phyloP scores from a whole-genome alignment of 208 protist genomes.

The Sergeia podlipaevii region DNA sequence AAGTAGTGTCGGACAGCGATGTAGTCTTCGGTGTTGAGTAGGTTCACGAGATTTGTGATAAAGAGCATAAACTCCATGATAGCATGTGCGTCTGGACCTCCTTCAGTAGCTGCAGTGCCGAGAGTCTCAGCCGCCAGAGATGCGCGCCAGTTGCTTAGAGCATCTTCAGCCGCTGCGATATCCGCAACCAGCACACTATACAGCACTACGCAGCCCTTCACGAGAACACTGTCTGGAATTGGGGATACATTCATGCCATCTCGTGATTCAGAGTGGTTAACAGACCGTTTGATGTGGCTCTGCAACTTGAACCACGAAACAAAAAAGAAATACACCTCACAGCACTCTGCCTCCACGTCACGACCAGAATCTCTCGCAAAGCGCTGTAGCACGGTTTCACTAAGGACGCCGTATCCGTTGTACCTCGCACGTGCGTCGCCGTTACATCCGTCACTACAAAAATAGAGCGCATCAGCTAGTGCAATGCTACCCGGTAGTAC shows the following conservation, averaged over 20 bases:
- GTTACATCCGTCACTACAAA: not conserved
- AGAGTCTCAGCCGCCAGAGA: not conserved
- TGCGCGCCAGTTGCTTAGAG: no score
- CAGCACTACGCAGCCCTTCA: constrained; percentile 7
- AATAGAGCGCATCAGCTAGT: constrained; percentile 21
- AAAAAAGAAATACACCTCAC: constrained; percentile 14
- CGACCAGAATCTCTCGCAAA: no score
- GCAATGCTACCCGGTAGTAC: constrained; percentile 51
- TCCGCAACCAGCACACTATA: constrained; percentile 3
- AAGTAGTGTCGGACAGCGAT: no score
- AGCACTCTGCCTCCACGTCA: not conserved
- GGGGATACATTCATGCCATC: not conserved
- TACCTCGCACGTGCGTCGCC: not conserved
- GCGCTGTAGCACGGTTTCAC: no score
- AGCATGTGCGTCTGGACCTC: no score
- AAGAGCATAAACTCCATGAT: no score
- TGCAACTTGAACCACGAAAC: constrained; percentile 9
- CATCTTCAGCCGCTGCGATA: not conserved
- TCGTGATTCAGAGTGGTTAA: not conserved
- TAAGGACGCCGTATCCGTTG: not conserved
- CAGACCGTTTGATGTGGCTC: not conserved
- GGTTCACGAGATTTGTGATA: no score
- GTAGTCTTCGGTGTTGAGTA: no score
- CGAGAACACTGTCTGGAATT: not conserved
- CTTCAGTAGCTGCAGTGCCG: not conserved